Base-by-base conservation (phyloP, 2,329 filamentous ascomycete genomes). In the Hypoxylon sp. region DNA sequence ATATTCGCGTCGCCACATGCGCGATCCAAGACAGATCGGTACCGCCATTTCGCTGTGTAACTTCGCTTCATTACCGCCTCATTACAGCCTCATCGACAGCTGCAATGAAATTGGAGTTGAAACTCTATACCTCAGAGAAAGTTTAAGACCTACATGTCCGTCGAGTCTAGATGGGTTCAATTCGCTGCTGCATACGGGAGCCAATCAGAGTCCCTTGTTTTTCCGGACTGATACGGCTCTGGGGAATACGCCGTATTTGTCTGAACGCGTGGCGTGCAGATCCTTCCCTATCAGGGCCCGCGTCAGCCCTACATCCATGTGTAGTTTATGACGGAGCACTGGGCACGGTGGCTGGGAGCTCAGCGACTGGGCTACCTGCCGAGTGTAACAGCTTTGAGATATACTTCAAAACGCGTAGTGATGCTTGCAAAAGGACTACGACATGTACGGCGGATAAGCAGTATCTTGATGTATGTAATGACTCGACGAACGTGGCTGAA, bases 221-320 rank as follows among this genome's bases (percentile, higher is more conserved):
- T 24, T 2, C 11, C 8, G 7, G 27, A 54, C 54, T 24, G 35
- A 55, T 21, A 56, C 21, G 6, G 21, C 32, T 57, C 48, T 55
- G 21, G 19, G 50, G 39, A 35, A 67, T 59, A 67, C 58, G 64
- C 24, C 64, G 55, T 67, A 68, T 65, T 47, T 57, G 15, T 31
- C n/a, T n/a, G n/a, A n/a, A n/a, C n/a, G n/a, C n/a, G 13, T 44
- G 11, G 17, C 31, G 24, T 27, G 64, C 11, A 29, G 46, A 68
- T 61, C 51, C 8, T 52, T 27, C 46, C 32, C 32, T 10, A 44
- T 17, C 55, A 24, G 44, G 53, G 15, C 6, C 27, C 6, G 21
- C 27, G 37, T 64, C 61, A 64, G 61, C 61, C 61, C 47, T 64
- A 64, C 47, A 19, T 51, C 32, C 24, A 27, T 24, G 24, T 24